phyloP scores from a whole-genome alignment of 176 grass and related monocot species.

The Olyra latifolia region DNA sequence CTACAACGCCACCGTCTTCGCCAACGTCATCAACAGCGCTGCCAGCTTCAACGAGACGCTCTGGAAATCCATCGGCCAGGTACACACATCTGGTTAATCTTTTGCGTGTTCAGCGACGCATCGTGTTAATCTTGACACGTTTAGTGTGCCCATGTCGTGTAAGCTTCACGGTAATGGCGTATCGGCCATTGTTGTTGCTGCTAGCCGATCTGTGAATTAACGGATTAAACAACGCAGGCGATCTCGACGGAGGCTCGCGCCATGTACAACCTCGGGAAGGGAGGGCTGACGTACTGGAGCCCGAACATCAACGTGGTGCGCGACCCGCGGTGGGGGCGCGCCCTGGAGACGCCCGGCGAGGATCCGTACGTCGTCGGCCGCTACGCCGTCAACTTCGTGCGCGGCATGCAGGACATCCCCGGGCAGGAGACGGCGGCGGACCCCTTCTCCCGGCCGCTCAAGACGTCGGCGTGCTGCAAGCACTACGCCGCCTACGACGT shows the following conservation, averaged over 20 bases:
- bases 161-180: too few relatives aligned
- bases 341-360: conserved; percentile 53
- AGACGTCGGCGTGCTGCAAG: conserved; percentile 61
- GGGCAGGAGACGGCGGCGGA: background rate
- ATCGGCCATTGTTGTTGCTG: background rate
- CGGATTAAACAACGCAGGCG: background rate
- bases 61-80: conserved; percentile 55
- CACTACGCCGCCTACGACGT: conserved; percentile 64
- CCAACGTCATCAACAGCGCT: conserved; percentile 50
- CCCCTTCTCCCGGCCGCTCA: conserved; percentile 32
- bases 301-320: conserved; percentile 60
- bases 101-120: background rate
- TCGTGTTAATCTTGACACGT: background rate
- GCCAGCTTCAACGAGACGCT: conserved; percentile 56
- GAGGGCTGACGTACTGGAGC: conserved; percentile 57
- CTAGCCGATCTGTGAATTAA: too few relatives aligned
- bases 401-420: conserved; percentile 40
- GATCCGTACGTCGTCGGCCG: conserved; percentile 45
- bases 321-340: conserved; percentile 48
- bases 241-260: conserved; percentile 57
- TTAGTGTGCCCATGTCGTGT: background rate
- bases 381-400: conserved; percentile 47
- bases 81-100: background rate
- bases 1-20: conserved; percentile 53
- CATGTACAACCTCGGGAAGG: conserved; percentile 62